Evolutionary conservation across 768 basidiomycete genomes (phyloP).

Genomic region (Pleurotus pulmonarius): DNA sequence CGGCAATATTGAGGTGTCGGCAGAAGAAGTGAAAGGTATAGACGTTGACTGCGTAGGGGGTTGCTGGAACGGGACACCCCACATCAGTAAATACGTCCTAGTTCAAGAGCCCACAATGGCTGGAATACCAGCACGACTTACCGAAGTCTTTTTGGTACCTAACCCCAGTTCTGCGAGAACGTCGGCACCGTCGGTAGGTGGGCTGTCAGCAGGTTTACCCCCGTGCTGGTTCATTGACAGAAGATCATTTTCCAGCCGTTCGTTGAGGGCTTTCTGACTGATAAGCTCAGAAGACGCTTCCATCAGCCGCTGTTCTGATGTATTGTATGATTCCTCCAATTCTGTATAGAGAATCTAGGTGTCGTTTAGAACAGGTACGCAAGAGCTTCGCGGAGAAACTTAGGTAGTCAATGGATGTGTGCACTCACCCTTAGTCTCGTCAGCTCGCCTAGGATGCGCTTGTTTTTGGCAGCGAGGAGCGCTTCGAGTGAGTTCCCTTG

Average conservation of each 20-base stretch:
- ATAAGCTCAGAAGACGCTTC: slow-evolving; percentile 62
- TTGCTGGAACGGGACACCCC: slow-evolving; percentile 15
- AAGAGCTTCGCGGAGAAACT: background rate
- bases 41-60: slow-evolving; percentile 51
- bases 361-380: background rate
- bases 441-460: slow-evolving; percentile 85
- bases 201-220: slow-evolving; percentile 20
- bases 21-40: slow-evolving; percentile 67
- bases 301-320: slow-evolving; percentile 54
- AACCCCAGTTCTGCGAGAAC: slow-evolving; percentile 72
- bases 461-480: slow-evolving; percentile 91
- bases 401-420: background rate
- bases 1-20: slow-evolving; percentile 94
- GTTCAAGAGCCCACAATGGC: no score
- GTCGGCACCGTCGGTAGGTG: slow-evolving; percentile 39
- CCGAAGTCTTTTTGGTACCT: slow-evolving; percentile 45
- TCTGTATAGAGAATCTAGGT: slow-evolving; percentile 77
- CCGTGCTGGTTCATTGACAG: slow-evolving; percentile 71
- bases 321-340: slow-evolving; percentile 65
- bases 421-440: slow-evolving; percentile 78
- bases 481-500: slow-evolving; percentile 84
- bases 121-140: slow-evolving; percentile 18
- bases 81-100: no score
- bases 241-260: slow-evolving; percentile 89
- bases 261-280: slow-evolving; percentile 77